Percentiles rank a stretch among this genome's conserved stretches.
Evolutionary conservation across 1,284 basidiomycete species (phyloP).

Genomic region (Sutorius eximius): DNA sequence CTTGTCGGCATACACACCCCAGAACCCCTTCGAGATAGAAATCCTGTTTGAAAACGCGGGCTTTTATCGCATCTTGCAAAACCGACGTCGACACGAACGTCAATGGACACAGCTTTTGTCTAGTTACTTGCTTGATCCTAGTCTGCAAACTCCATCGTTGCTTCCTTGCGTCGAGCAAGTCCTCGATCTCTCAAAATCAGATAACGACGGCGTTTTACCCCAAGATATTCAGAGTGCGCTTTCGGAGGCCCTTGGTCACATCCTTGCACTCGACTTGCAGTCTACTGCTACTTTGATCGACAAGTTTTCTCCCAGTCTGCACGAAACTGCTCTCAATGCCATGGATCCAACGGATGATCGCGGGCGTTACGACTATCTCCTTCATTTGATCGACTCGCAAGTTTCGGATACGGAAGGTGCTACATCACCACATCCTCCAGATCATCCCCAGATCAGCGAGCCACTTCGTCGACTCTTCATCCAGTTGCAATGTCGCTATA

Average conservation of each 20-base stretch:
- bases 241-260: constrained; percentile 56
- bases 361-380: constrained; percentile 78
- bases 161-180: constrained; percentile 68
- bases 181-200: constrained; percentile 45
- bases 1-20: constrained; percentile 88
- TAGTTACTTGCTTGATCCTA: constrained; percentile 77
- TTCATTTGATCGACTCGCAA: constrained; percentile 63
- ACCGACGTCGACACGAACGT: constrained; percentile 73
- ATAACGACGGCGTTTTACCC: constrained; percentile 46
- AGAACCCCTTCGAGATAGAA: constrained; percentile 70
- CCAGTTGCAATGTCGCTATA: constrained; percentile 69
- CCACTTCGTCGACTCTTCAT: constrained; percentile 66
- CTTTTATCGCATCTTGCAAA: constrained; percentile 88
- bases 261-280: constrained; percentile 63
- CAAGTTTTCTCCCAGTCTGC: constrained; percentile 61
- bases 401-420: constrained; percentile 46
- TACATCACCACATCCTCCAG: constrained; percentile 19
- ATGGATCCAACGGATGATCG: constrained; percentile 47
- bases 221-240: constrained; percentile 54
- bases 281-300: constrained; percentile 79
- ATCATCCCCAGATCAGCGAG: constrained; percentile 42
- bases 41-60: constrained; percentile 77
- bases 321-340: constrained; percentile 55
- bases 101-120: constrained; percentile 76
- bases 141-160: constrained; percentile 59